Percentiles rank a stretch among this genome's conserved stretches.
phyloP scores from a whole-genome alignment of 331 rosid genomes.

The Cydonia oblonga region DNA sequence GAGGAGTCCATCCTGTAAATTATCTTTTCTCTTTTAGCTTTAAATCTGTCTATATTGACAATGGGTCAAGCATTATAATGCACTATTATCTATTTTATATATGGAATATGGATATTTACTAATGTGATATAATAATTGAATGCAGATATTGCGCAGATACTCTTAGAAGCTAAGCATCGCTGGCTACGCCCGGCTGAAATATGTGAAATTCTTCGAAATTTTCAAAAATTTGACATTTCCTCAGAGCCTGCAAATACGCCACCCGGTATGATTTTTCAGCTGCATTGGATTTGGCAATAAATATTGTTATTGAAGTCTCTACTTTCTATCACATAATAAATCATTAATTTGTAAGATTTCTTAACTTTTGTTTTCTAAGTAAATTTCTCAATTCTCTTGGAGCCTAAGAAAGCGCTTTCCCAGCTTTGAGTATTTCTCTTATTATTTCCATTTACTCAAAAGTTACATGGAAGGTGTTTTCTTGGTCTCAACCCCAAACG shows the following conservation, averaged over 20 bases:
- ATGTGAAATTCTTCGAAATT: conserved; percentile 65
- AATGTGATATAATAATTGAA: conserved; percentile 10
- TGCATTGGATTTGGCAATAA: neutral
- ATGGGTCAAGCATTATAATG: neutral
- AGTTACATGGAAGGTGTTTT: neutral
- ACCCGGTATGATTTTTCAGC: conserved; percentile 41
- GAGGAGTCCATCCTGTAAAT: neutral
- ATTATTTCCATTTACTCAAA: too few relatives aligned
- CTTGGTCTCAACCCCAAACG: neutral
- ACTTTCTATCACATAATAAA: neutral
- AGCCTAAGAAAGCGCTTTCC: too few relatives aligned
- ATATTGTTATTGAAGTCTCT: neutral
- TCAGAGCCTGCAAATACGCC: conserved; percentile 60
- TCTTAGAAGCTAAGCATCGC: conserved; percentile 62
- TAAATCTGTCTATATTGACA: neutral
- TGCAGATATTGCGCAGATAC: conserved; percentile 56
- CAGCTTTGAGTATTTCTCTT: too few relatives aligned
- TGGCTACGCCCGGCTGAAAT: conserved; percentile 91
- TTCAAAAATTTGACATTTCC: conserved; percentile 35
- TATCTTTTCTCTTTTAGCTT: neutral
- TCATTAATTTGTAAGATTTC: neutral
- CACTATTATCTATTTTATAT: neutral
- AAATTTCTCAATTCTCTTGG: neutral
- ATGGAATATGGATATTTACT: neutral
- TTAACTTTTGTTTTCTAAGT: too few relatives aligned